Evolutionary conservation across 2,329 filamentous ascomycete species (phyloP).

Genomic region (Fusarium secorum): DNA sequence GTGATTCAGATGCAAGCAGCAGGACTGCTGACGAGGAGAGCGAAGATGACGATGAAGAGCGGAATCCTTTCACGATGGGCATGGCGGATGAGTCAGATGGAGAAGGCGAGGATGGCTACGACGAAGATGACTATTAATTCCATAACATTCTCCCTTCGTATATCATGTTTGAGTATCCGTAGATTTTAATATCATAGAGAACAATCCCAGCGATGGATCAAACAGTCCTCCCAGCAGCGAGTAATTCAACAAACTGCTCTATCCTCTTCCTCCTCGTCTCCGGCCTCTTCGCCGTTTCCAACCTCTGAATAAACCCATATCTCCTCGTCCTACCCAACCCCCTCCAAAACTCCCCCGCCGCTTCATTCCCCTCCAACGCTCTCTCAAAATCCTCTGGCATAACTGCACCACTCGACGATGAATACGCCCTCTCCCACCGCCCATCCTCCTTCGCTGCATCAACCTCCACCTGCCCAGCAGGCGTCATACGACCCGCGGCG

Average conservation of each 20-base stretch:
- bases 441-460: slow-evolving; percentile 65
- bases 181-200: slow-evolving; percentile 12
- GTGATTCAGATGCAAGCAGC: slow-evolving; percentile 21
- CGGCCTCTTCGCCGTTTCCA: slow-evolving; percentile 52
- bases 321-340: slow-evolving; percentile 54
- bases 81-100: slow-evolving; percentile 48
- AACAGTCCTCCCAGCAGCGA: slow-evolving; percentile 43
- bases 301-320: slow-evolving; percentile 55
- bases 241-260: slow-evolving; percentile 50
- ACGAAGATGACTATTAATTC: slow-evolving; percentile 25
- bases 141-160: background rate
- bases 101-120: slow-evolving; percentile 33
- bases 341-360: slow-evolving; percentile 51
- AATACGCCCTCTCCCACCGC: slow-evolving; percentile 66
- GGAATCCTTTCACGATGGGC: slow-evolving; percentile 42
- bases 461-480: slow-evolving; percentile 57
- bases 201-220: slow-evolving; percentile 37
- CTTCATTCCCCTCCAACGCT: slow-evolving; percentile 51
- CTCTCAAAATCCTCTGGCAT: slow-evolving; percentile 59
- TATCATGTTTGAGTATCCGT: background rate
- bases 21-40: slow-evolving; percentile 30
- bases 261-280: slow-evolving; percentile 52
- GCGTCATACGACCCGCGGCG: slow-evolving; percentile 57
- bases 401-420: slow-evolving; percentile 55
- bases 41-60: slow-evolving; percentile 34